Percentiles rank a stretch among this genome's conserved stretches.
phyloP scores from a whole-genome alignment of 108 stramenopile genomes.

The Stephanodiscus triporus region DNA sequence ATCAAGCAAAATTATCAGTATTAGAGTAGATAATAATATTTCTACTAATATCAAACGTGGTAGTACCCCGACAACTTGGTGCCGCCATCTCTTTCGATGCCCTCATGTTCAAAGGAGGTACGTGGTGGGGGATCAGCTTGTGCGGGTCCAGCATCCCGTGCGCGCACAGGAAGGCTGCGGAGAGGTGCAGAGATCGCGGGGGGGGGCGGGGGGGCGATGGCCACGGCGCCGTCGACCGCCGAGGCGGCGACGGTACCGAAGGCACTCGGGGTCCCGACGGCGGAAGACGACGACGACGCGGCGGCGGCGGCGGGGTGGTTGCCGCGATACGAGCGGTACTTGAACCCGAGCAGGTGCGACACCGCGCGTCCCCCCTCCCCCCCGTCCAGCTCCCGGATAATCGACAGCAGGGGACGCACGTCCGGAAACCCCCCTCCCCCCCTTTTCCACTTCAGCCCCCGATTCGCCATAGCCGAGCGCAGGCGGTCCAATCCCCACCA shows the following conservation, averaged over 20 bases:
- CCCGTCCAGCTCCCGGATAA: slow-evolving; percentile 60
- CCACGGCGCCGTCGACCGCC: background rate
- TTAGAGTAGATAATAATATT: too few relatives aligned
- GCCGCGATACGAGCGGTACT: slow-evolving; percentile 54
- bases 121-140: slow-evolving; percentile 38
- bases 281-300: background rate
- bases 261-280: background rate
- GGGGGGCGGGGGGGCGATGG: too few relatives aligned
- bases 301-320: slow-evolving; percentile 9
- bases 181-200: slow-evolving; percentile 32
- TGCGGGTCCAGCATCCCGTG: slow-evolving; percentile 58
- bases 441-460: too few relatives aligned
- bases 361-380: slow-evolving; percentile 37
- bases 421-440: too few relatives aligned
- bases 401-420: slow-evolving; percentile 43
- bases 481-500: slow-evolving; percentile 17
- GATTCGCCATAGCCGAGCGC: slow-evolving; percentile 5
- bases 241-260: too few relatives aligned
- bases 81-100: too few relatives aligned
- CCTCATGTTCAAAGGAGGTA: too few relatives aligned
- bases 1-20: too few relatives aligned
- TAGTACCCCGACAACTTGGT: too few relatives aligned
- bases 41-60: too few relatives aligned
- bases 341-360: slow-evolving; percentile 87
- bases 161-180: slow-evolving; percentile 55